Base-by-base conservation (phyloP, 306 rosid genomes). In the Mimosa pudica region DNA sequence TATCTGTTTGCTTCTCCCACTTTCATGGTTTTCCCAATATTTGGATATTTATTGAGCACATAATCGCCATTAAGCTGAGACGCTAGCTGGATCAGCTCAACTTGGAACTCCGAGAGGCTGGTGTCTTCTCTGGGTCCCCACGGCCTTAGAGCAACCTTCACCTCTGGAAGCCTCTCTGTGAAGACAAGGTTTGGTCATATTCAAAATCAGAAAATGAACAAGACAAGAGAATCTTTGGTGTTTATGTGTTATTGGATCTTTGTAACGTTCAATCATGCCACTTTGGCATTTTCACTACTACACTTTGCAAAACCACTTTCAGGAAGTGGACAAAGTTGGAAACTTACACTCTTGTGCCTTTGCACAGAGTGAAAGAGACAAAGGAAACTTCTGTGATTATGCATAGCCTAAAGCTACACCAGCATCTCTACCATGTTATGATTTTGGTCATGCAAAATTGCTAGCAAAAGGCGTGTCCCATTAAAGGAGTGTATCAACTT, bases 41-140 rank as follows among this genome's bases (percentile, higher is more conserved):
- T 67, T 4, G 98, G 98, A 79, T 95, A 95, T 0, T 90, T 80
- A 9, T 89, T 86, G 17, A 92, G 93, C 24, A 95, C 85, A 47
- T 95, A 20, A 82, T 95, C 98, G 6, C 98, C 98, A 17, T 86
- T 91, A 61, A 95, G 97, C 89, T 95, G 98, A 70, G 98, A 95
- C 20, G 98, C 97, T 3, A 95, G 95, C 79, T 95, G 98, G 75
- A 95, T 95, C 58, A 95, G 62, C 75, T 95, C 98, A 24, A 91
- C 79, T 70, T 95, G 97, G 81, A 95, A 95, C 82, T 95, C 98
- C 14, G 98, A 95, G 71, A 92, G 95, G 45, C 80, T 86, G 3
- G 85, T 64, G 49, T 91, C 90, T 82, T 92, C 97, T 81, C 77
- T 85, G 0, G 98, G 92, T 73, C 94, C 96, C 84, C 86, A 58